phyloP scores from a whole-genome alignment of 2,329 filamentous ascomycete genomes.

The Geosmithia morbida region DNA sequence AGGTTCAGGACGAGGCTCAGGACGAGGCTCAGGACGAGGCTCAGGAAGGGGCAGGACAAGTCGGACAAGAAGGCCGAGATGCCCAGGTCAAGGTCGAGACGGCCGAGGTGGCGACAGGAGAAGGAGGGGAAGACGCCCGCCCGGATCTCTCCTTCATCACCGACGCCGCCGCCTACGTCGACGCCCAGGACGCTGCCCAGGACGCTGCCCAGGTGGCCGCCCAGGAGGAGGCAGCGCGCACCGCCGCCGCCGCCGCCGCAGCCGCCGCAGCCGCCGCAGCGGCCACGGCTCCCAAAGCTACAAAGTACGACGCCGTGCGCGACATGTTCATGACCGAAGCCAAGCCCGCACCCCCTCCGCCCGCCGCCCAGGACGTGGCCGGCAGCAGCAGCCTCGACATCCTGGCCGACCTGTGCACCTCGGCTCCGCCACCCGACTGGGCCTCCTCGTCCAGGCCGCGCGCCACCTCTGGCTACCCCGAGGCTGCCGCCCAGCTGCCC shows the following conservation, averaged over 20 bases:
- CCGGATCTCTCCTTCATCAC: slow-evolving; percentile 6
- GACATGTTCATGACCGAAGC: slow-evolving; percentile 23
- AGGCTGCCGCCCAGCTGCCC: neutral
- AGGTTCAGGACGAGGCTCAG: slow-evolving; percentile 7
- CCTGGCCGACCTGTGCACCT: slow-evolving; percentile 18
- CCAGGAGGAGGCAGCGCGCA: neutral
- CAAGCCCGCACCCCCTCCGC: slow-evolving; percentile 13
- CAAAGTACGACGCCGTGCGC: slow-evolving; percentile 16
- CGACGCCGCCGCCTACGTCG: slow-evolving; percentile 8
- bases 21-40: slow-evolving; percentile 10
- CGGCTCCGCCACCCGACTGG: slow-evolving; percentile 8
- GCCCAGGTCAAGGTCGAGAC: slow-evolving; percentile 9
- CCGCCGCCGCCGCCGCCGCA: neutral
- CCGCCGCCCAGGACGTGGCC: slow-evolving; percentile 8
- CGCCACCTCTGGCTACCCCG: neutral
- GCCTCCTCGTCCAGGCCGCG: neutral
- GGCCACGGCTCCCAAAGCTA: slow-evolving; percentile 3
- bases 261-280: neutral
- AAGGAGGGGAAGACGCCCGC: slow-evolving; percentile 4
- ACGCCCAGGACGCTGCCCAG: slow-evolving; percentile 3
- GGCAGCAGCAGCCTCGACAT: slow-evolving; percentile 11
- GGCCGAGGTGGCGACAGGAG: slow-evolving; percentile 8
- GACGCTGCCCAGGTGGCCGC: neutral
- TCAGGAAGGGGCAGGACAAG: slow-evolving; percentile 2
- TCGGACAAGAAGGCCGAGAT: slow-evolving; percentile 5